Base-by-base conservation (phyloP, 2,329 filamentous ascomycete genomes). In the Fusarium metavorans region DNA sequence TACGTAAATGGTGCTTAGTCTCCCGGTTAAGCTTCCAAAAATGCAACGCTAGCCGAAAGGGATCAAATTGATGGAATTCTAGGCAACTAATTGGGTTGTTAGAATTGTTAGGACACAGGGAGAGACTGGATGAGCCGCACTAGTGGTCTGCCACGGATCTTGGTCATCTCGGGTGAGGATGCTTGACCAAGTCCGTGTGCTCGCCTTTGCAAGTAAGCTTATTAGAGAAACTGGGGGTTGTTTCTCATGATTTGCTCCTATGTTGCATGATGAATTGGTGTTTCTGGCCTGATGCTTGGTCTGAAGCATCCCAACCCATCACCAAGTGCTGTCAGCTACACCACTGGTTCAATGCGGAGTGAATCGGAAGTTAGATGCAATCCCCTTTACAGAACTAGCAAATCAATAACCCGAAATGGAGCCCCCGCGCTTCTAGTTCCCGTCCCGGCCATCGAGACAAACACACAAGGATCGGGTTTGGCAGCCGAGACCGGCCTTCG, bases 401-500 rank as follows among this genome's bases (percentile, higher is more conserved):
- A 34, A 23, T 10, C 3, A 52, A 61, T 25, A 41, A 10, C 43
- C 43, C 18, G n/a, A 39, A 41, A 16, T n/a, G 41, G 64, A 45
- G 23, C 34, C 41, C 58, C 59, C 30, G 59, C 30, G 41, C 30
- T 37, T 52, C 48, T 41, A 48, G 30, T 27, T 35, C 27, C 41
- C 41, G 41, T n/a, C 37, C 32, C 32, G 32, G 48, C 14, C 18
- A 27, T 34, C 30, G 16, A 60, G 8, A 11, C 23, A 32, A 16
- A 48, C 41, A 20, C 41, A 20, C 56, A 37, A n/a, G 56, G 34
- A 13, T 60, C 41, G 64, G 32, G 5, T 39, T 20, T n/a, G 43
- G 18, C 27, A 59, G n/a, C 64, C 54, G 64, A 45, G 27, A n/a
- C 32, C n/a, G 52, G 63, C 23, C 20, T 39, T 50, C 63, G 63